A percentile compares a stretch with the other conserved stretches of the same genome.
Evolutionary conservation across 176 grass and related monocot genomes (phyloP).

Genomic region (Elaeis guineensis): DNA sequence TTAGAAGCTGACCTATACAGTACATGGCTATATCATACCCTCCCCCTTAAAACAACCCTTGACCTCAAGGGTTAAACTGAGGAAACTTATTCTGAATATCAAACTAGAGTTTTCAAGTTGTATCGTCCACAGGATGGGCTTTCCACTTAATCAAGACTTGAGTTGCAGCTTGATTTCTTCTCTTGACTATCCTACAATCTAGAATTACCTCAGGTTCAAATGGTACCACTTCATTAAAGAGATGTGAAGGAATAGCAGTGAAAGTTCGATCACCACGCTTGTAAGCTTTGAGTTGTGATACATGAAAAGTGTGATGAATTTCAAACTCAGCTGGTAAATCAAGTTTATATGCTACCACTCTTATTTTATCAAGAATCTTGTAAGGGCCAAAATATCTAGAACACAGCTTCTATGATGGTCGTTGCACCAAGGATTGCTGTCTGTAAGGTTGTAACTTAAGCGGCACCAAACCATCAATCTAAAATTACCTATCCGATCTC

Average conservation of each 20-base stretch:
- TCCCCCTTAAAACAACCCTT: conserved; percentile 1
- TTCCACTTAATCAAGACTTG: background rate
- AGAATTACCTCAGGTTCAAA: too few species aligned
- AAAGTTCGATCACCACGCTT: too few species aligned
- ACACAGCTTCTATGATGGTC: background rate
- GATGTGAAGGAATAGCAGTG: too few species aligned
- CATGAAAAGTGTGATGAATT: conserved; percentile 9
- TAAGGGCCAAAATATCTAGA: background rate
- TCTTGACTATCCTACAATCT: background rate
- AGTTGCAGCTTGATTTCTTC: background rate
- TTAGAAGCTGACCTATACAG: too few species aligned
- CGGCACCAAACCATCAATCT: background rate
- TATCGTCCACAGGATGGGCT: background rate
- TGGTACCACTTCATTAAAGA: too few species aligned
- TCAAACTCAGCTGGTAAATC: background rate
- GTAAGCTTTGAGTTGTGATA: conserved; percentile 9
- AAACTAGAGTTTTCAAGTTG: too few species aligned
- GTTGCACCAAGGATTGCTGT: background rate
- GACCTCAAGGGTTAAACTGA: too few species aligned
- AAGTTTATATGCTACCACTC: background rate
- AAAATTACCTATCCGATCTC: background rate
- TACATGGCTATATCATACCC: too few species aligned
- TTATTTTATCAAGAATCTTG: background rate
- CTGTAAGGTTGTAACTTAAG: background rate
- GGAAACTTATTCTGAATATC: too few species aligned